Evolutionary conservation across 495 filamentous ascomycete species (phyloP).

Genomic region (Lophiostoma macrostomum): DNA sequence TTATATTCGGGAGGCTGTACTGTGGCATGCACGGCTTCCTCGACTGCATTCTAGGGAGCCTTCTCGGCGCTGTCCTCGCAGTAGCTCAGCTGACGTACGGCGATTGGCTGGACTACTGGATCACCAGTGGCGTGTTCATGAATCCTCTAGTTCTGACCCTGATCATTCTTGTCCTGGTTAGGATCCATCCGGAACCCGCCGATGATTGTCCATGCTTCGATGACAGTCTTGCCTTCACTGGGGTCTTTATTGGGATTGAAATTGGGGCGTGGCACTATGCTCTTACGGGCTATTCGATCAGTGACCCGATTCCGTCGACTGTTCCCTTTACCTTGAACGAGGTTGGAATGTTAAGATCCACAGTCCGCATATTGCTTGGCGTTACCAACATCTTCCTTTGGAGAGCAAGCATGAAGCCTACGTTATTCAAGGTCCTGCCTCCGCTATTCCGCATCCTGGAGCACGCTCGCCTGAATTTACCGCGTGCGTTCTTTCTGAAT

Average conservation of each 20-base stretch:
- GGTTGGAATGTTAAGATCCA: constrained; percentile 59
- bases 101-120: constrained; percentile 61
- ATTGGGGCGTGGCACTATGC: constrained; percentile 78
- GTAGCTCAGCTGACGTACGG: constrained; percentile 71
- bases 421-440: constrained; percentile 71
- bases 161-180: constrained; percentile 68
- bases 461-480: constrained; percentile 69
- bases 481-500: constrained; percentile 82
- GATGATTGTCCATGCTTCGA: constrained; percentile 98
- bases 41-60: constrained; percentile 75
- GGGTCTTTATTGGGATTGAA: constrained; percentile 78
- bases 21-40: constrained; percentile 99
- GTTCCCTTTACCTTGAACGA: constrained; percentile 62
- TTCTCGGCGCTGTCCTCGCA: constrained; percentile 67
- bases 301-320: constrained; percentile 57
- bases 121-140: constrained; percentile 55
- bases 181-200: constrained; percentile 91
- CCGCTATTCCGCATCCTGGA: constrained; percentile 86
- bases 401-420: constrained; percentile 83
- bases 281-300: constrained; percentile 50
- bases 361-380: constrained; percentile 68
- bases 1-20: constrained; percentile 85
- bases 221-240: constrained; percentile 90
- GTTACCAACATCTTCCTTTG: constrained; percentile 82
- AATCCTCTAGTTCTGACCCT: constrained; percentile 60